Conservation (phyloP, 495 filamentous ascomycete genomes). For the Immersiella caudata region DNA sequence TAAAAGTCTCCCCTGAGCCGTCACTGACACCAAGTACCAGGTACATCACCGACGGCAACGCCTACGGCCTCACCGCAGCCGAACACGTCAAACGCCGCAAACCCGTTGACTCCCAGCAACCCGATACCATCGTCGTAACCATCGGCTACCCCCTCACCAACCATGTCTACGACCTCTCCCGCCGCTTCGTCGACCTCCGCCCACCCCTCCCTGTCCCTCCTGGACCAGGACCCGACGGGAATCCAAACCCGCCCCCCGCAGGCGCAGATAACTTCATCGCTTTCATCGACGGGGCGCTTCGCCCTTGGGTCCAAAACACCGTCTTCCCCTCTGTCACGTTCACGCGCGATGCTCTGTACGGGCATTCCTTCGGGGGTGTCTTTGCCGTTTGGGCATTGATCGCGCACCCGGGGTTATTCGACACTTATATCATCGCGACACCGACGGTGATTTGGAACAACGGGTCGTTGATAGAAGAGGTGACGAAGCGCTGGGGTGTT, state of each 20-base stretch:
- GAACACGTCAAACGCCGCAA: constrained; percentile 27
- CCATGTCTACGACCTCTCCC: constrained; percentile 20
- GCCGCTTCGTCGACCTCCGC: constrained; percentile 23
- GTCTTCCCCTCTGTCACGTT: constrained; percentile 24
- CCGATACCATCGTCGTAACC: constrained; percentile 28
- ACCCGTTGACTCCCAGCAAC: constrained; percentile 25
- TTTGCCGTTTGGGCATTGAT: constrained; percentile 25
- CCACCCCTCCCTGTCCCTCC: constrained; percentile 7
- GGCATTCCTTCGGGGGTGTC: constrained; percentile 25
- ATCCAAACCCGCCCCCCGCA: constrained; percentile 12
- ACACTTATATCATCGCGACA: constrained; percentile 25
- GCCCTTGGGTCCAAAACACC: constrained; percentile 26
- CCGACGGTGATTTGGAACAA: constrained; percentile 23
- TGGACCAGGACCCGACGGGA: constrained; percentile 1
- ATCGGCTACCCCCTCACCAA: constrained; percentile 32
- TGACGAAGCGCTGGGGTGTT: constrained; percentile 22
- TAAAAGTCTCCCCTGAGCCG: background rate
- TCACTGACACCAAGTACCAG: background rate
- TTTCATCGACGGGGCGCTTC: constrained; percentile 23
- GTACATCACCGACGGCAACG: constrained; percentile 31
- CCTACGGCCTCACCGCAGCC: constrained; percentile 25
- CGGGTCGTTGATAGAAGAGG: constrained; percentile 18
- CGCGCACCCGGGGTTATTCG: constrained; percentile 19
- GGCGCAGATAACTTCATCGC: constrained; percentile 24
- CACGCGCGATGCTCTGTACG: constrained; percentile 25